Evolutionary conservation across 169 alveolate species (phyloP), one percentile per base, ranked within the genome.

Genomic region (Cryptosporidium viatorum): DNA sequence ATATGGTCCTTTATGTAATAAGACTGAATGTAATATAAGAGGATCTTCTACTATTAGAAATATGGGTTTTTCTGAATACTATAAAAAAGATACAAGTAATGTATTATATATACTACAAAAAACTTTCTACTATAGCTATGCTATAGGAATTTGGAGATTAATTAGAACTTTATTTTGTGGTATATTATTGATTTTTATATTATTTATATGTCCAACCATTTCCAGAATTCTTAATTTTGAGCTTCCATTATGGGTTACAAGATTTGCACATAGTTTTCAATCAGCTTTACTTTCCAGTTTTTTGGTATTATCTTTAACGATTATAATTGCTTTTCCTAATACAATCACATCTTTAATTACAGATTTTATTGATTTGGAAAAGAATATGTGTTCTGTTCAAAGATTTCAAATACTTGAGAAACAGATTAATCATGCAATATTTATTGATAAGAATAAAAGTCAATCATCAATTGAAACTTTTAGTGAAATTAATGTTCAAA

Each of bases 371-470:
- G 89, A 80, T 7, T 80, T 80, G 55, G 89, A 80, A 33, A 80
- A 62, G 51, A 65, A 80, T 35, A 80, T 80, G 89, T 80, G 89
- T 80, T 80, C 89, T 7, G 75, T 80, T 29, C 89, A 80, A n/a
- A 80, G 89, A 48, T 80, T 80, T 41, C 89, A 80, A 29, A 43
- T 80, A 14, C 68, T 80, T 9, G 75, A 80, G 62, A 80, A 80
- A 14, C 89, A 80, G 41, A 80, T 80, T 14, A 65, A 67, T 5
- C 75, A 62, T 39, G 50, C 71, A n/a, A 65, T 65, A 21, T 37
- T 31, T 37, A 26, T 65, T 37, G 71, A 65, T 9, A 37, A 33
- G 4, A 37, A n/a, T 31, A 65, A 65, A 5, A 65, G 71, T 18
- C 71, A 10, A 9, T 33, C 71, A 31, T 65, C 71, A 12, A 65